Conservation (phyloP, 768 basidiomycete genomes). For the Trametes cubensis region DNA sequence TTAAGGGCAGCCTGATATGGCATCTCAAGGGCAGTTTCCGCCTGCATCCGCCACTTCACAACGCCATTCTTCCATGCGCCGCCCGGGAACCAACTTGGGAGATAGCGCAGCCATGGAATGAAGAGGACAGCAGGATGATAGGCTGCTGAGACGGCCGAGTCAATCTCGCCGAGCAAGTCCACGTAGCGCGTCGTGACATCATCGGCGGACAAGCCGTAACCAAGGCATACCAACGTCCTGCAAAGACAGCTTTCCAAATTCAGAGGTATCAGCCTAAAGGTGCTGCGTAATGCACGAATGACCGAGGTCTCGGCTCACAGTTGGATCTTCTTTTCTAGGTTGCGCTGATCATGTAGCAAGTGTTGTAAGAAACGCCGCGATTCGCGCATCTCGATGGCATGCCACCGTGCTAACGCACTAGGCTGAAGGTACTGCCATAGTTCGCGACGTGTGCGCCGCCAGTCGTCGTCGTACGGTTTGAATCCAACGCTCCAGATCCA, state of each 20-base stretch:
- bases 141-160: not conserved
- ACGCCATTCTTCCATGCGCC: constrained; percentile 62
- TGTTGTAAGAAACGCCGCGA: not conserved
- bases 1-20: constrained; percentile 59
- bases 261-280: too few relatives aligned
- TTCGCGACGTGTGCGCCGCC: constrained; percentile 9
- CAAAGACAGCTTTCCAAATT: too few relatives aligned
- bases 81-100: constrained; percentile 69
- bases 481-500: constrained; percentile 10
- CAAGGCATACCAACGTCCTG: not conserved
- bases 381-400: not conserved
- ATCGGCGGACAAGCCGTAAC: not conserved
- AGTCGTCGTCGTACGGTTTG: constrained; percentile 9
- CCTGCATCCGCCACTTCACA: constrained; percentile 55
- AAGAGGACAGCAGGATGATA: not conserved
- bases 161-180: not conserved
- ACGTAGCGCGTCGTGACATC: not conserved
- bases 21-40: constrained; percentile 60
- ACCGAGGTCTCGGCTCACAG: not conserved
- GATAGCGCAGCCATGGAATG: constrained; percentile 31
- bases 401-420: not conserved
- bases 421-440: constrained; percentile 5
- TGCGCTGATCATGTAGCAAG: not conserved
- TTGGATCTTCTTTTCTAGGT: too few relatives aligned
- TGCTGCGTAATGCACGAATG: constrained; percentile 7